These are phyloP conservation scores for Fusarium gaditjirri DNA, from an alignment of 2,329 filamentous ascomycete species.

Conservation along the genomic window DNA sequence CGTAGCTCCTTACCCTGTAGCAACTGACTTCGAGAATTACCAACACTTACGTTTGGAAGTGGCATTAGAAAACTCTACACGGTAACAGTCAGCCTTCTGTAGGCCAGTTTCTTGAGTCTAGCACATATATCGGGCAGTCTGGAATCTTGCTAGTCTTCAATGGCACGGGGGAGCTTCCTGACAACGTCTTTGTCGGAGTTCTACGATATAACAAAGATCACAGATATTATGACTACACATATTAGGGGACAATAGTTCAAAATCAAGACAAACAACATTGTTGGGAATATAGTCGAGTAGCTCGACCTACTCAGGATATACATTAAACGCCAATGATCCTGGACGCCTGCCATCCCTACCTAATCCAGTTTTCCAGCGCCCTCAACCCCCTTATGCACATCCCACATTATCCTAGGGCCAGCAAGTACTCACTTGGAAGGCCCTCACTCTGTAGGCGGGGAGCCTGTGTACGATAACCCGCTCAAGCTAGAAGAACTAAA, in stretches of 20 bases:
- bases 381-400: slow-evolving; percentile 30
- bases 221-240: neutral
- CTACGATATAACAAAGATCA: neutral
- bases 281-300: slow-evolving; percentile 38
- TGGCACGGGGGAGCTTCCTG: neutral
- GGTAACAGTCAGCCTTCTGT: neutral
- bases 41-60: neutral
- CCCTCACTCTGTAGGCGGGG: slow-evolving; percentile 13
- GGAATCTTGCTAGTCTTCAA: neutral
- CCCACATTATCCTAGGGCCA: slow-evolving; percentile 35
- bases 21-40: no score
- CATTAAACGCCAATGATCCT: slow-evolving; percentile 39
- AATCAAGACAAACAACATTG: slow-evolving; percentile 38
- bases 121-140: neutral
- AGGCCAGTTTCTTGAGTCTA: neutral
- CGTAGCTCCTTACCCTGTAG: neutral
- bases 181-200: fast-evolving
- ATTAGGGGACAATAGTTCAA: neutral
- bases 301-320: slow-evolving; percentile 41
- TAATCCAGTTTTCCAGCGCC: slow-evolving; percentile 28
- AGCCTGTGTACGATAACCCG: slow-evolving; percentile 8
- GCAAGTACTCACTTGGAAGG: slow-evolving; percentile 13
- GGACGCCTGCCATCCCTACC: slow-evolving; percentile 33
- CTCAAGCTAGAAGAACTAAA: neutral
- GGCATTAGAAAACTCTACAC: no score